phyloP scores from a whole-genome alignment of 139 green algal genomes.

The Coelastrella sp. region DNA sequence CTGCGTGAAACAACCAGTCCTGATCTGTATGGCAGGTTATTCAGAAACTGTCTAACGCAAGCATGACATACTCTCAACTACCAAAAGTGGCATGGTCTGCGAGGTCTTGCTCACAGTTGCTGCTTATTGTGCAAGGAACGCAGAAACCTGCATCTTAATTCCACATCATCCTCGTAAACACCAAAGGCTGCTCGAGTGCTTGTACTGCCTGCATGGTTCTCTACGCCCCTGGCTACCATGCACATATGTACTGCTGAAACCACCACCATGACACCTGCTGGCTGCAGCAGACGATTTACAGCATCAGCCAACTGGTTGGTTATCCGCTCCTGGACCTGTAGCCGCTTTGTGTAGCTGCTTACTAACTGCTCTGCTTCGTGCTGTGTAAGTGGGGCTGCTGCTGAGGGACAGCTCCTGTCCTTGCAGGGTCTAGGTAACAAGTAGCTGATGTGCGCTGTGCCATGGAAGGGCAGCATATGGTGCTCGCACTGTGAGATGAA shows the following conservation, averaged over 20 bases:
- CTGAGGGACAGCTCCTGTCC: background rate
- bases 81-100: too few species aligned
- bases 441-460: conserved; percentile 70
- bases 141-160: background rate
- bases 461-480: conserved; percentile 98
- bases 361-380: conserved; percentile 59
- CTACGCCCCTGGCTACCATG: conserved; percentile 95
- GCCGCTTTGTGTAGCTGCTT: conserved; percentile 65
- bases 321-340: conserved; percentile 96
- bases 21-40: too few species aligned
- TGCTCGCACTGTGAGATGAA: conserved; percentile 95
- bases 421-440: conserved; percentile 36
- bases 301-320: conserved; percentile 87
- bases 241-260: conserved; percentile 95
- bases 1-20: too few species aligned
- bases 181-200: conserved; percentile 60
- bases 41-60: too few species aligned
- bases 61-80: too few species aligned
- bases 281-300: conserved; percentile 55
- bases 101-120: too few species aligned
- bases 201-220: conserved; percentile 88
- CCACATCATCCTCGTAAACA: background rate
- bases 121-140: background rate
- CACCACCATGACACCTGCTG: conserved; percentile 81
- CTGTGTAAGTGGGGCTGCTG: conserved; percentile 26